These are phyloP conservation scores for Citrullus amarus DNA, from an alignment of 306 rosid genomes.

Conservation along the genomic window DNA sequence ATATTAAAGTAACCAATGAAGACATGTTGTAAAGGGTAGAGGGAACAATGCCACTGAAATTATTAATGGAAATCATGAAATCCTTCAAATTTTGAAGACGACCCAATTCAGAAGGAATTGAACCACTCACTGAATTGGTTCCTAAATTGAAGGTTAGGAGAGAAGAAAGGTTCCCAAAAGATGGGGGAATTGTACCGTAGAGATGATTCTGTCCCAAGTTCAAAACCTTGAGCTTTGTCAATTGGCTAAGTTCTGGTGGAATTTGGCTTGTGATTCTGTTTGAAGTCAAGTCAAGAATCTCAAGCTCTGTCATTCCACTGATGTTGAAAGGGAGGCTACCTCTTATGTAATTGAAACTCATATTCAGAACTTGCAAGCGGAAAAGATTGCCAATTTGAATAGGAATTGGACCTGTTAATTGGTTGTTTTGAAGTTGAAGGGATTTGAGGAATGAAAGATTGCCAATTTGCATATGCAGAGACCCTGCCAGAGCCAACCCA, in stretches of 20 bases:
- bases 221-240: constrained; percentile 38
- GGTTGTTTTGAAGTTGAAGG: constrained; percentile 41
- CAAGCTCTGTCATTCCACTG: constrained; percentile 25
- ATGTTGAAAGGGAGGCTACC: constrained; percentile 39
- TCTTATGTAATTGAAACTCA: constrained; percentile 35
- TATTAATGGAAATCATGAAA: constrained; percentile 41
- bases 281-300: constrained; percentile 30
- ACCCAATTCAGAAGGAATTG: constrained; percentile 41
- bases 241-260: constrained; percentile 24
- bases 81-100: constrained; percentile 31
- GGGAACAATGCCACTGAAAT: constrained; percentile 47
- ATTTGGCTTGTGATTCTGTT: constrained; percentile 34
- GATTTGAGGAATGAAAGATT: constrained; percentile 41
- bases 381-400: constrained; percentile 28
- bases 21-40: constrained; percentile 39
- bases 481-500: constrained; percentile 32
- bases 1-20: constrained; percentile 35
- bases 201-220: constrained; percentile 35
- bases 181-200: constrained; percentile 31
- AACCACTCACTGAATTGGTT: constrained; percentile 42
- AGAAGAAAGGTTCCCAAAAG: constrained; percentile 49
- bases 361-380: constrained; percentile 31
- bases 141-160: constrained; percentile 37
- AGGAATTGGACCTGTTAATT: constrained; percentile 38
- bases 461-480: constrained; percentile 32